Evolutionary conservation across 2,329 filamentous ascomycete species (phyloP).

Genomic region (Colletotrichum gigasporum): DNA sequence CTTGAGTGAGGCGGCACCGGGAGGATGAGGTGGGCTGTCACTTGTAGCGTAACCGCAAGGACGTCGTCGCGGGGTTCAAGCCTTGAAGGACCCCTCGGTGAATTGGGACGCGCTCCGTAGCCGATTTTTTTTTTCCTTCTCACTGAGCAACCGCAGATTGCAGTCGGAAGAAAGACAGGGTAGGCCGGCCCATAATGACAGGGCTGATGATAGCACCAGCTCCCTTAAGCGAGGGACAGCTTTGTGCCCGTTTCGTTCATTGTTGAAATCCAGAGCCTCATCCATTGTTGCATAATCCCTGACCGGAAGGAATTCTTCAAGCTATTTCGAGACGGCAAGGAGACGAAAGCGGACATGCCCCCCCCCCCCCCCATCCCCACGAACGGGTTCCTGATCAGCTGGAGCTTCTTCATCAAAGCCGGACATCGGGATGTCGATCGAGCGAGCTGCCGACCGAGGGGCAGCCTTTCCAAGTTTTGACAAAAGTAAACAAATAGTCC

Average conservation of each 20-base stretch:
- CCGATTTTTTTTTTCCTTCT: conserved; percentile 17
- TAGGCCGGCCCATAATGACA: conserved; percentile 15
- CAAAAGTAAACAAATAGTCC: conserved; percentile 30
- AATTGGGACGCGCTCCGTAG: not conserved
- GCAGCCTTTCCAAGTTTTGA: conserved; percentile 23
- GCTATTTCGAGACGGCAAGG: conserved; percentile 17
- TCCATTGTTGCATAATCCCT: not conserved
- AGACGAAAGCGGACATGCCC: not conserved
- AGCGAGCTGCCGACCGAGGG: conserved; percentile 2
- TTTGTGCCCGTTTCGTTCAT: conserved; percentile 9
- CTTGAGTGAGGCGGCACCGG: conserved; percentile 10
- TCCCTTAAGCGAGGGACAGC: conserved; percentile 13
- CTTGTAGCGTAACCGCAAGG: conserved; percentile 5
- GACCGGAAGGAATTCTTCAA: conserved; percentile 19
- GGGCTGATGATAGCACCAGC: conserved; percentile 26
- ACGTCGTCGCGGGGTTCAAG: conserved; percentile 24
- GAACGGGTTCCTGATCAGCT: not conserved
- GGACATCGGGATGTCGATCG: conserved; percentile 8
- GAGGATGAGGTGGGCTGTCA: conserved; percentile 20
- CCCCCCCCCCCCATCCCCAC: too few species aligned
- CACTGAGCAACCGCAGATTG: conserved; percentile 29
- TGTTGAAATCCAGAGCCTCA: conserved; percentile 11
- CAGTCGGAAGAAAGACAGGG: conserved; percentile 23
- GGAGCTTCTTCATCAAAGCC: not conserved
- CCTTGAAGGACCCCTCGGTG: conserved; percentile 7